Evolutionary conservation across 768 basidiomycete species (phyloP).

Genomic region (Mrakia blollopis): DNA sequence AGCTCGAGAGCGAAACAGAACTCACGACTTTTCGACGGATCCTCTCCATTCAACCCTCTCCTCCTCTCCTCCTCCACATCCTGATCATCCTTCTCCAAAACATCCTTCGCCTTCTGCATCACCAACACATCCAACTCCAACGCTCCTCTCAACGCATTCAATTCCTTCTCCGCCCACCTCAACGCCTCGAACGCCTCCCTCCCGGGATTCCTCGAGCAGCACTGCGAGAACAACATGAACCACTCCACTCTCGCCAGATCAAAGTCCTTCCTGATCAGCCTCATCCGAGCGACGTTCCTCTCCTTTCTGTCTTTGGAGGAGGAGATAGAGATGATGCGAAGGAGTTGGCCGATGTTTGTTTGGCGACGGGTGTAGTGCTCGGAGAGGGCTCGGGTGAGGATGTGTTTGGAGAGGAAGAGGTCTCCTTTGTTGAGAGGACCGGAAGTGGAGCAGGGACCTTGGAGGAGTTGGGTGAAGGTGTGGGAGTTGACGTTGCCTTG

Average conservation of each 20-base stretch:
- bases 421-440: background rate
- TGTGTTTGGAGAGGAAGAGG: slow-evolving; percentile 21
- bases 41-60: background rate
- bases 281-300: background rate
- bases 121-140: slow-evolving; percentile 16
- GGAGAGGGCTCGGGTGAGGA: slow-evolving; percentile 22
- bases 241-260: background rate
- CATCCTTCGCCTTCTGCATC: background rate
- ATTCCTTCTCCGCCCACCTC: slow-evolving; percentile 28
- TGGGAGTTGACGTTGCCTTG: background rate
- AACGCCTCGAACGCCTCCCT: slow-evolving; percentile 21
- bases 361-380: slow-evolving; percentile 11
- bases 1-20: background rate
- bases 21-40: background rate
- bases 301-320: background rate
- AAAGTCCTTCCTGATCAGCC: background rate
- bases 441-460: slow-evolving; percentile 7
- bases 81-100: background rate
- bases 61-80: background rate
- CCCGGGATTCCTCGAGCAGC: background rate
- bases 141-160: background rate
- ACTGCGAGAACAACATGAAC: slow-evolving; percentile 1
- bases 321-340: background rate
- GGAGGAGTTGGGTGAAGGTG: slow-evolving; percentile 8
- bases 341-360: background rate